Evolutionary conservation across 108 stramenopile species (phyloP), one percentile per base, ranked within the genome.

Genomic region (Cylindrotheca fusiformis): DNA sequence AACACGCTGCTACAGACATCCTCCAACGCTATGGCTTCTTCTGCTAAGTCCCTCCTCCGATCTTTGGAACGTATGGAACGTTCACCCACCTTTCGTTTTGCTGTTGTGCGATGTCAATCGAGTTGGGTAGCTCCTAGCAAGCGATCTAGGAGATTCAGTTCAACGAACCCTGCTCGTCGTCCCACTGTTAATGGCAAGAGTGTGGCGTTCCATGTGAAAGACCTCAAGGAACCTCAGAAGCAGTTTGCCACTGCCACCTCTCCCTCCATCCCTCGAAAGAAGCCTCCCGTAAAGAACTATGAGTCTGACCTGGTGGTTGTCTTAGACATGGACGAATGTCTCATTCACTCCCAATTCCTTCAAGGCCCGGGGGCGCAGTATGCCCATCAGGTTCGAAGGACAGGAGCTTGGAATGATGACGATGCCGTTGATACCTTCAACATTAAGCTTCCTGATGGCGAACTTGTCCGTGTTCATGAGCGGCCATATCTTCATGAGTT

Each of bases 251-350:
- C 2, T 30, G 28, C 14, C 1, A 17, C 55, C 14, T 1, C 55
- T 2, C 5, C 26, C 19, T 19, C 25, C 26, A 56, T 31, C 20
- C 21, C 23, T 10, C 17, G 14, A 29, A 55, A 60, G 23, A 47
- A 62, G 27, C n/a, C n/a, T n/a, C 68, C 57, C 23, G 33, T 57
- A 23, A 54, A 68, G 51, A 25, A 80, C 8, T 83, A 79, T 55
- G 72, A 79, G 3, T 95, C 94, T 8, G 94, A 93, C 68, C 68
- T 95, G 1, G 67, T 93, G 14, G 95, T 99, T 5, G 95, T 99
- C 23, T 79, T 99, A 22, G 99, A 99, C 66, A 90, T 98, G 84
- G 99, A 99, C 67, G 99, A 99, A 76, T 98, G 97, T 45, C 75
- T 99, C 46, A 95, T 99, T 56, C 99, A 99, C 72, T 95, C 95